phyloP scores from a whole-genome alignment of 345 rosid species.

The Murraya koenigii region DNA sequence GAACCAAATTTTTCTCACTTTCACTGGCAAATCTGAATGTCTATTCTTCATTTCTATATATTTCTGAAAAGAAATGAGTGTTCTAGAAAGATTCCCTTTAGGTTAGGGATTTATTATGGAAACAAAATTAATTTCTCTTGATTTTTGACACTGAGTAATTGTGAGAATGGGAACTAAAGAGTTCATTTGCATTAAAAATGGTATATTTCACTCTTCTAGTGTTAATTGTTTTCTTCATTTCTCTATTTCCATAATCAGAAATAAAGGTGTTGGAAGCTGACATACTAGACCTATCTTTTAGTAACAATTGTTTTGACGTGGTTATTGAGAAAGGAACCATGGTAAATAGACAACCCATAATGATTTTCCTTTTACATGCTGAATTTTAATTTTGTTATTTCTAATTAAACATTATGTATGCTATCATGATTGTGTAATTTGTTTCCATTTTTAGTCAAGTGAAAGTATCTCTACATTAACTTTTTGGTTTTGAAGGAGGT shows the following conservation, averaged over 20 bases:
- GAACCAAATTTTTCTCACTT: not conserved
- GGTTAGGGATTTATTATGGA: not conserved
- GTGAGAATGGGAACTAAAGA: not conserved
- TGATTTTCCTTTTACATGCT: not conserved
- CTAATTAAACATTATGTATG: not conserved
- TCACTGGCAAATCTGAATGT: not conserved
- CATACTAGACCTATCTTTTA: slow-evolving; percentile 90
- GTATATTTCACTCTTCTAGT: slow-evolving; percentile 3
- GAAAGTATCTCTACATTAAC: not conserved
- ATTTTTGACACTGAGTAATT: not conserved
- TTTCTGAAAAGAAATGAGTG: not conserved
- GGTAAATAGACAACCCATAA: slow-evolving; percentile 45
- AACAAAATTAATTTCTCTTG: not conserved
- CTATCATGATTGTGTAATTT: not conserved
- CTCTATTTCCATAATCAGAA: slow-evolving; percentile 50
- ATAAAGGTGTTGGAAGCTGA: slow-evolving; percentile 91
- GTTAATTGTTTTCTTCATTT: slow-evolving; percentile 26
- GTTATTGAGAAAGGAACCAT: slow-evolving; percentile 98
- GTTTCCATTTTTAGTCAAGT: not conserved
- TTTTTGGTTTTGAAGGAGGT: slow-evolving; percentile 59
- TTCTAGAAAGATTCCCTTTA: slow-evolving; percentile 4
- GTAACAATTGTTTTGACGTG: slow-evolving; percentile 65
- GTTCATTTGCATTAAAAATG: not conserved
- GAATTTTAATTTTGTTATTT: slow-evolving; percentile 6
- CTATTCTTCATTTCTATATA: not conserved